Base-by-base conservation (phyloP, 73 alveolate genomes). In the Paramecium octaurelia region DNA sequence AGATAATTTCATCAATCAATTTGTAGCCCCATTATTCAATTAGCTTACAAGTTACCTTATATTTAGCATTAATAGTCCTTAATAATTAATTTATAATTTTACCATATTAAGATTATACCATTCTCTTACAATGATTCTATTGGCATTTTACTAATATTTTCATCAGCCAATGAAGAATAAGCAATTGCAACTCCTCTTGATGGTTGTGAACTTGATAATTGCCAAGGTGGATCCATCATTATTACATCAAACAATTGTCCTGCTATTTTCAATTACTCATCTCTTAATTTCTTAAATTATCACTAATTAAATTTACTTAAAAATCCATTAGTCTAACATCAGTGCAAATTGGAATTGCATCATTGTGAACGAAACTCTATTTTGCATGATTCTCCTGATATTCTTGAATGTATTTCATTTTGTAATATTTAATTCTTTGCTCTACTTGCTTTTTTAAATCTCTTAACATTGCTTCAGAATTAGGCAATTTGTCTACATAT, bases 181-280 rank as follows among this genome's bases (percentile, higher is more conserved):
- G 97, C 96, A 64, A 96, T 91, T 8, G 98, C 96, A 57, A 97
- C 98, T 27, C 98, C 98, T 92, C 98, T 95, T 8, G 97, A 92
- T 42, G 98, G 98, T 85, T 91, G 57, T 20, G 98, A 94, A n/a
- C 97, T 92, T 34, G 98, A 93, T 14, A 96, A 94, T 71, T 96
- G 86, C 99, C 99, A 97, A 11, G 99, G 99, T 7, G 99, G 99
- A 92, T 97, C 99, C 96, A 97, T 96, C 96, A 97, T 95, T 9
- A 97, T 94, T 24, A 97, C 99, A 92, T 97, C 99, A 76, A 96
- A 97, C n/a, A 92, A 86, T 69, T 95, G 83, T 44, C 97, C 97
- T 23, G 95, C 95, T 24, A 93, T 77, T 46, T 88, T 36, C 35
- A 64, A 38, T 86, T 93, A 73, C 2, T 91, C 69, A 29, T 93